Evolutionary conservation across 768 basidiomycete genomes (phyloP), one percentile per base, ranked within the genome.

Genomic region (Gymnopilus dilepis): DNA sequence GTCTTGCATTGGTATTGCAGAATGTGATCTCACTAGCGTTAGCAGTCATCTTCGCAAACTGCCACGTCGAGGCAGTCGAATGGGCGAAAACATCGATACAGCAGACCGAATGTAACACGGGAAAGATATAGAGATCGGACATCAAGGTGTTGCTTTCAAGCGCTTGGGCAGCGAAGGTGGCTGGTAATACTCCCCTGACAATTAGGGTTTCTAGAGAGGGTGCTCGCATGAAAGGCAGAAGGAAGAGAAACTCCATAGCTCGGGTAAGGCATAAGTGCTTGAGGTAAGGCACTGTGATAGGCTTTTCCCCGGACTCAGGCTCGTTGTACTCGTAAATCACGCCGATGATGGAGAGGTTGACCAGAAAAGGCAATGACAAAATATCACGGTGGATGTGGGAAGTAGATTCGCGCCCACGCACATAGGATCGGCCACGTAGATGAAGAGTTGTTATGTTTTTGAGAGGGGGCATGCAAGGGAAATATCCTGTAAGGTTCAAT

Each of bases 191-290:
- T 13, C 12, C 34, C 28, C 21, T 38, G 54, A 24, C 22, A 22
- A 58, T 65, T 9, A 72, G 57, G 1, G 63, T 67, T 45, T 72
- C 65, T 1, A 72, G 65, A 3, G 59, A 26, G 30, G 71, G 71
- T 2, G 66, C 65, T 3, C 62, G 60, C 13, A 67, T 56, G 40
- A 34, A 41, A 1, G 61, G 61, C 0, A 70, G 53, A 11, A 67
- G 28, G 5, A 58, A 43, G 22, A 48, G 43, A 3, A 70, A 31
- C 19, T 15, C 13, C 12, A 47, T 37, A 31, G 61, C 55, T 6
- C 61, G 59, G 37, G 59, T 34, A 9, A 63, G 56, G 7, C 65
- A 65, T 17, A 70, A 33, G 22, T 66, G 63, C 54, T 65, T 67
- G 26, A 72, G 62, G 8, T 47, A 53, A 5, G 55, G 47, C 56